Percentiles rank a stretch among this genome's conserved stretches.
Conservation (phyloP, 1,284 basidiomycete species). For the Microbotryum violaceum region DNA sequence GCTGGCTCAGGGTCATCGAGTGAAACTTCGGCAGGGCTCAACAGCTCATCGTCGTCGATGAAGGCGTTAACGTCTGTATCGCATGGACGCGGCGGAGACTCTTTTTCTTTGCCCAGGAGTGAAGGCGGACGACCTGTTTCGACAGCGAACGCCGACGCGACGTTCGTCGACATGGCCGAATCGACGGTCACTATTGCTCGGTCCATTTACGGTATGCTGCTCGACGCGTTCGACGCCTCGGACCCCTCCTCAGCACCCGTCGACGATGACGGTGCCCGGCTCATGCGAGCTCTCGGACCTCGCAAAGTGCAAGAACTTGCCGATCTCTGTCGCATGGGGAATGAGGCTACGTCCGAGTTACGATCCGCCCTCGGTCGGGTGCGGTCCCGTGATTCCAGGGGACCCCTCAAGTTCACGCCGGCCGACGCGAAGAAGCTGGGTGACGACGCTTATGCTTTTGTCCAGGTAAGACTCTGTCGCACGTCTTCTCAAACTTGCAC, state of each 20-base stretch:
- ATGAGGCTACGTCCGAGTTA: conserved; percentile 23
- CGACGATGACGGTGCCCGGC: conserved; percentile 7
- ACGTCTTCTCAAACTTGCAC: conserved; percentile 27
- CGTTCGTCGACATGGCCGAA: conserved; percentile 45
- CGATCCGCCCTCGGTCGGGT: conserved; percentile 19
- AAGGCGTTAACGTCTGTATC: no score
- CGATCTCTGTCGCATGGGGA: conserved; percentile 26
- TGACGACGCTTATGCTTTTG: conserved; percentile 38
- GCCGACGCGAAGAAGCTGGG: conserved; percentile 20
- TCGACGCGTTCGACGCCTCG: conserved; percentile 43
- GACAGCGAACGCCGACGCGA: conserved; percentile 43
- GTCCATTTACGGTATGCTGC: conserved; percentile 45
- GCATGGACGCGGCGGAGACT: no score
- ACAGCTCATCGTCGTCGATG: no score
- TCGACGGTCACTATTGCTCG: conserved; percentile 45
- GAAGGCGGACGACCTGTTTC: conserved; percentile 18
- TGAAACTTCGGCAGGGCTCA: no score
- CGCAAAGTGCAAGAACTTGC: conserved; percentile 21
- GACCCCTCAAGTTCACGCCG: conserved; percentile 19
- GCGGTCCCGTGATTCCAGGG: conserved; percentile 32
- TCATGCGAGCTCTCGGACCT: conserved; percentile 12
- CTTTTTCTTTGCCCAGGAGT: no score
- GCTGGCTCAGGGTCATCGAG: no score
- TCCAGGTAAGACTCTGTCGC: conserved; percentile 39
- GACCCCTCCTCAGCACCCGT: conserved; percentile 10